These are phyloP conservation scores for Echinosophora koreensis DNA, from an alignment of 306 rosid species.

Conservation along the genomic window DNA sequence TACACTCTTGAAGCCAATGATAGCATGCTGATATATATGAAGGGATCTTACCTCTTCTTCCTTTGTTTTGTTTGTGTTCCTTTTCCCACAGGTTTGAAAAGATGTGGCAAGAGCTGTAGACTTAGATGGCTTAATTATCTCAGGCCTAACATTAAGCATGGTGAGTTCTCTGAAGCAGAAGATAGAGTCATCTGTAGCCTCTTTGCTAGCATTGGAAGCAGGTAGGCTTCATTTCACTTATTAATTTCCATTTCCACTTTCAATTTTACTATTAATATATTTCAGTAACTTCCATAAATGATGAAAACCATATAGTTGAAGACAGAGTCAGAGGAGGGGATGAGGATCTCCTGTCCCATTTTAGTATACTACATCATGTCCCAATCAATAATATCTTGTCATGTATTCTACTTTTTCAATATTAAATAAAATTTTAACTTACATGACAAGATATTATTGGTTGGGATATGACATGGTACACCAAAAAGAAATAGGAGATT, in stretches of 20 bases:
- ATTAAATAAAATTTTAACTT: no score
- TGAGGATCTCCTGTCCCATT: no score
- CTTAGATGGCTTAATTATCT: constrained; percentile 96
- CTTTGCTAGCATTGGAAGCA: constrained; percentile 93
- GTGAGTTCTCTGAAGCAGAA: constrained; percentile 88
- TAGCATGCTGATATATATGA: not conserved
- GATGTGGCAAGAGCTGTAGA: constrained; percentile 98
- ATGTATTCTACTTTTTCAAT: no score
- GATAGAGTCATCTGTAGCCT: constrained; percentile 80
- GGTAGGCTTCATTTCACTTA: constrained; percentile 51
- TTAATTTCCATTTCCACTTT: not conserved
- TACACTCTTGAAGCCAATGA: not conserved
- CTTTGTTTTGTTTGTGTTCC: constrained; percentile 13
- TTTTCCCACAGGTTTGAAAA: constrained; percentile 68
- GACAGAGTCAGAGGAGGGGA: not conserved
- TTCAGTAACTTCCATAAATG: not conserved
- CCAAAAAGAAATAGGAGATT: no score
- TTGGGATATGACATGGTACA: no score
- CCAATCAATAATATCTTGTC: no score
- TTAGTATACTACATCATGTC: no score
- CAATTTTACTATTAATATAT: not conserved
- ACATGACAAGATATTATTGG: no score
- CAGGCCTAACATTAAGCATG: constrained; percentile 91
- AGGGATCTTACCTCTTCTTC: not conserved
- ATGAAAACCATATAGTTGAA: not conserved